Base-by-base conservation (phyloP, 371 early-diverging fungal species). In the Syncephalis plumigaleata region DNA sequence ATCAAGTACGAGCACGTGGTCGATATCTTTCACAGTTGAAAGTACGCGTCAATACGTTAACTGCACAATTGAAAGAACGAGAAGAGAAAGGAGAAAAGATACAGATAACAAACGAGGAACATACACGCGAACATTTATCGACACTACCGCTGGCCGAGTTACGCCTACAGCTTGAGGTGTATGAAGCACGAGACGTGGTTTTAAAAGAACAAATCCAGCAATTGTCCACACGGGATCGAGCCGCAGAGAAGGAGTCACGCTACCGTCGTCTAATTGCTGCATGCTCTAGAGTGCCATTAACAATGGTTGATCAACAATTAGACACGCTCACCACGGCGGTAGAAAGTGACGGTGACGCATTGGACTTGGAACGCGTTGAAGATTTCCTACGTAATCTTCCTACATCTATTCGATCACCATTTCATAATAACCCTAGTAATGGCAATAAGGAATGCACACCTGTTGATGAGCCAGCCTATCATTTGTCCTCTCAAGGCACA, bases 261-360 rank as follows among this genome's bases (percentile, higher is more conserved):
- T 84, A 79, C 58, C 73, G 74, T 56, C 66, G 68, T n/a, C 67
- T 87, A 37, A 81, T 87, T 55, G 74, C 83, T 7, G 72, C 76
- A 16, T 81, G 84, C 47, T 84, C 82, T 54, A 66, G 65, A 31
- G 59, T 84, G 0, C 67, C 74, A 5, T 48, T 79, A 26, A 79
- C 80, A 9, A 63, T 74, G 37, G 78, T 87, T 7, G 82, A 80
- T 40, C 69, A 65, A 25, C 51, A 82, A 46, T 62, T 87, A 13
- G 72, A 67, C 9, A 75, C 77, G 0, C 51, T 87, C 45, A 61
- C 80, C 7, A 56, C 64, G 20, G 84, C 84, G 0, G 78, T 84
- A 18, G 82, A 84, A 54, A 77, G 75, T 36, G 85, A 87, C 51
- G 71, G 73, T 17, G 68, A 71, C 8, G 73, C 70, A 44, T 49